These are phyloP conservation scores for Aspergillus nidulans DNA, from an alignment of 495 filamentous ascomycete species.

Conservation along the genomic window DNA sequence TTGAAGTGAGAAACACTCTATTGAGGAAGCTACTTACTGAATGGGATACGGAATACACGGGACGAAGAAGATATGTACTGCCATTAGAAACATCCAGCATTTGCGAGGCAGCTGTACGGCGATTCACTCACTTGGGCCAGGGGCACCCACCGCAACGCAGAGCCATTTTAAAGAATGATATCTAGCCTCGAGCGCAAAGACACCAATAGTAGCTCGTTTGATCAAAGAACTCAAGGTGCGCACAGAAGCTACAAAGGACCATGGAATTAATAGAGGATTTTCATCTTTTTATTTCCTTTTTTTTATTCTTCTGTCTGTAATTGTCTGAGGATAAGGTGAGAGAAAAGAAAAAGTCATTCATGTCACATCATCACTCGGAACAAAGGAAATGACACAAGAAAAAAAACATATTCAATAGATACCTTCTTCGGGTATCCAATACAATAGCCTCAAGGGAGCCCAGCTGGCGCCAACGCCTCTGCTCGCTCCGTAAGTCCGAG, in stretches of 20 bases:
- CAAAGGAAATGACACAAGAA: constrained; percentile 23
- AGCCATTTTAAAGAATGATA: too few species aligned
- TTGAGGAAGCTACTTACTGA: too few species aligned
- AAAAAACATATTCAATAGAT: background rate
- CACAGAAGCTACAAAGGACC: background rate
- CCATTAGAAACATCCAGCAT: too few species aligned
- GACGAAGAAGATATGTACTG: too few species aligned
- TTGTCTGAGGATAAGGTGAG: background rate
- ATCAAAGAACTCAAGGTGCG: too few species aligned
- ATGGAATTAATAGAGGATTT: background rate
- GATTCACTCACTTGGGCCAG: too few species aligned
- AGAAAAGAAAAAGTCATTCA: background rate
- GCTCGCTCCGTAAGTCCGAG: background rate
- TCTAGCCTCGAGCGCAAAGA: too few species aligned
- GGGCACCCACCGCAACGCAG: too few species aligned
- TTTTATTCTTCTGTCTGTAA: background rate
- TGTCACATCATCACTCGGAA: constrained; percentile 17
- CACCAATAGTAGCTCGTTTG: too few species aligned
- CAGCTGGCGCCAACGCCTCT: background rate
- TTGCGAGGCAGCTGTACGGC: too few species aligned
- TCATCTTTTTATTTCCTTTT: constrained; percentile 2
- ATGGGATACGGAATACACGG: too few species aligned
- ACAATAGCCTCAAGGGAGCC: background rate
- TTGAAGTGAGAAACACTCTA: too few species aligned
- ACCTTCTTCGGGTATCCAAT: background rate